phyloP scores from a whole-genome alignment of 441 rosid species.

The Aquilaria agallochum region DNA sequence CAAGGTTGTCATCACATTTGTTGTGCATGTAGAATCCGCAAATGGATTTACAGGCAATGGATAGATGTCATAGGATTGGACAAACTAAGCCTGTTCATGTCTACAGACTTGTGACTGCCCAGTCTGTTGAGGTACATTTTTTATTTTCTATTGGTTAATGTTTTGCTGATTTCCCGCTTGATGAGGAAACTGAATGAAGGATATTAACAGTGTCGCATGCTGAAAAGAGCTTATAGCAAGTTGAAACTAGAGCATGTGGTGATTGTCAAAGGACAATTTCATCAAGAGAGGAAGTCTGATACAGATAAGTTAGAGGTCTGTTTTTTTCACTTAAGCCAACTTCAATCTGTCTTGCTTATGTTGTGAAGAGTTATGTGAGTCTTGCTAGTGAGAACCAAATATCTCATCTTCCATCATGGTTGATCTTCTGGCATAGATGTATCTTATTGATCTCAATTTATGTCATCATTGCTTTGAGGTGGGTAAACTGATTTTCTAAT shows the following conservation, averaged over 20 bases:
- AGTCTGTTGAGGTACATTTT: constrained; percentile 78
- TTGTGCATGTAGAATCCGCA: constrained; percentile 75
- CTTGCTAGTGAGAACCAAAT: neutral
- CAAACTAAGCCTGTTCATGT: constrained; percentile 99
- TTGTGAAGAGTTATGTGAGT: neutral
- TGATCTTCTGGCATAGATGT: no score
- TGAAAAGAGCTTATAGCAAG: constrained; percentile 91
- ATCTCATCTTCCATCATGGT: neutral
- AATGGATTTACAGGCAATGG: constrained; percentile 99
- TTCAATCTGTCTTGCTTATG: neutral
- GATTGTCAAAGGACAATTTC: constrained; percentile 91
- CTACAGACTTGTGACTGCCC: constrained; percentile 92
- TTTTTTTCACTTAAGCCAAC: neutral
- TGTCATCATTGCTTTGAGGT: neutral
- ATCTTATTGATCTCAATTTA: neutral
- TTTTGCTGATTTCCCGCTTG: neutral
- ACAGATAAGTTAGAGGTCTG: constrained; percentile 43
- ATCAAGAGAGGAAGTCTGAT: constrained; percentile 53
- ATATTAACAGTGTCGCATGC: constrained; percentile 69
- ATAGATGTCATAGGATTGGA: constrained; percentile 97
- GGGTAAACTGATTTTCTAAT: neutral
- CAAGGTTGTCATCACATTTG: constrained; percentile 13
- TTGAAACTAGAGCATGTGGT: constrained; percentile 97
- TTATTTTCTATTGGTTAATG: neutral
- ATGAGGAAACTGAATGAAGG: constrained; percentile 16